Evolutionary conservation across 2,329 filamentous ascomycete species (phyloP), one percentile per base, ranked within the genome.

Genomic region (Colletotrichum sp.): DNA sequence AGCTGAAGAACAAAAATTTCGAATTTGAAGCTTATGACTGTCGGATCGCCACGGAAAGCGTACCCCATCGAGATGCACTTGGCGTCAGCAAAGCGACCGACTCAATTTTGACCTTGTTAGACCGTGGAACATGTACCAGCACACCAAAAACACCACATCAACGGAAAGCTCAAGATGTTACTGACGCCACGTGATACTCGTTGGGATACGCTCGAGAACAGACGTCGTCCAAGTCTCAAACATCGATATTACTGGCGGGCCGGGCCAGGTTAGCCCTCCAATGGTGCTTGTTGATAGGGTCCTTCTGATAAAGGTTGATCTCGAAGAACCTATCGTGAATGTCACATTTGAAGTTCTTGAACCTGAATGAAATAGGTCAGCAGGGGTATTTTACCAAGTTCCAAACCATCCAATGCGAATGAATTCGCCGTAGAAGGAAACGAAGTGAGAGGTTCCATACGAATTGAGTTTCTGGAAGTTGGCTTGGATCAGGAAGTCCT

Each of bases 301-400:
- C 80, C 74, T 86, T 87, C 78, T 87, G 80, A 73, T 88, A 88
- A 2, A 88, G n/a, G 76, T 88, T 88, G 34, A 86, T 29, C 74
- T 88, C 86, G 74, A 87, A 88, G 79, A 87, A 88, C 74, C 82
- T 85, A 73, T 87, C 82, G 75, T 88, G 85, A 2, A 3, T 31
- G 2, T 67, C 73, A 69, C 86, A 88, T 66, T 81, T 85, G 80
- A 81, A 88, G 75, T 88, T 88, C 79, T 87, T 88, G 77, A 82
- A 87, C 8, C 85, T 87, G 24, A 24, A 62, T 31, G 59, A 57
- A 18, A 29, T 7, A 9, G 13, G 9, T 62, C 4, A 18, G 57
- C 18, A 67, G 47, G 15, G 3, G 5, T 29, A 21, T 13, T 13
- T 18, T 29, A 9, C 15, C 3, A 51, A 43, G 13, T 21, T 11